Percentiles rank a stretch among this genome's conserved stretches.
These are phyloP conservation scores for Tylopilus plumbeoviolaceoides DNA, from an alignment of 768 basidiomycete genomes.

Conservation along the genomic window DNA sequence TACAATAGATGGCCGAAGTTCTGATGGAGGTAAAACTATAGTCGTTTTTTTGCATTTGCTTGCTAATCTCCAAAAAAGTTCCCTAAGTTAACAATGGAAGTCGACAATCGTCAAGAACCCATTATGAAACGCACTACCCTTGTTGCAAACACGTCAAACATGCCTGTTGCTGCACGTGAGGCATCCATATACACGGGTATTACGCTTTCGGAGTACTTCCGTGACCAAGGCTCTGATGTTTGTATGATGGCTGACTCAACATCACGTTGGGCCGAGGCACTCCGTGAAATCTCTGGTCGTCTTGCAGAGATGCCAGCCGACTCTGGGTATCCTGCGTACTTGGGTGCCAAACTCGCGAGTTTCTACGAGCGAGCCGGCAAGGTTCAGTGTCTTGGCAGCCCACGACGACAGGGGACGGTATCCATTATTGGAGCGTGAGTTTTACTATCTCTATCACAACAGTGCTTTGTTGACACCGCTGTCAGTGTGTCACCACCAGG, in stretches of 20 bases:
- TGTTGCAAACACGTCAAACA: slow-evolving; percentile 99
- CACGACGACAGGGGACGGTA: slow-evolving; percentile 84
- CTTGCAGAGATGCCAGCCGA: slow-evolving; percentile 99
- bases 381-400: slow-evolving; percentile 88
- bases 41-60: slow-evolving; percentile 2
- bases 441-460: background rate
- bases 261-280: slow-evolving; percentile 97
- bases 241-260: slow-evolving; percentile 99
- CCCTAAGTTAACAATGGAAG: slow-evolving; percentile 91
- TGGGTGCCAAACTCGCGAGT: slow-evolving; percentile 90
- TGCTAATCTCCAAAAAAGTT: slow-evolving; percentile 41
- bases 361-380: slow-evolving; percentile 99
- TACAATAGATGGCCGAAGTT: slow-evolving; percentile 92
- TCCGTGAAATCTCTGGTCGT: slow-evolving; percentile 99
- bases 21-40: slow-evolving; percentile 74
- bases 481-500: slow-evolving; percentile 94
- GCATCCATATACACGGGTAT: slow-evolving; percentile 99
- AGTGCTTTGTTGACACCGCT: slow-evolving; percentile 8
- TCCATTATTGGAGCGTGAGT: slow-evolving; percentile 99
- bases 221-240: slow-evolving; percentile 96
- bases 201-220: slow-evolving; percentile 98
- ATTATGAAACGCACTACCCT: slow-evolving; percentile 99
- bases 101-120: slow-evolving; percentile 90
- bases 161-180: slow-evolving; percentile 99
- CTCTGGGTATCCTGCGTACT: slow-evolving; percentile 98